Base-by-base conservation (phyloP, 225 moss, liverwort and hornwort genomes). In the Lunularia cruciata region DNA sequence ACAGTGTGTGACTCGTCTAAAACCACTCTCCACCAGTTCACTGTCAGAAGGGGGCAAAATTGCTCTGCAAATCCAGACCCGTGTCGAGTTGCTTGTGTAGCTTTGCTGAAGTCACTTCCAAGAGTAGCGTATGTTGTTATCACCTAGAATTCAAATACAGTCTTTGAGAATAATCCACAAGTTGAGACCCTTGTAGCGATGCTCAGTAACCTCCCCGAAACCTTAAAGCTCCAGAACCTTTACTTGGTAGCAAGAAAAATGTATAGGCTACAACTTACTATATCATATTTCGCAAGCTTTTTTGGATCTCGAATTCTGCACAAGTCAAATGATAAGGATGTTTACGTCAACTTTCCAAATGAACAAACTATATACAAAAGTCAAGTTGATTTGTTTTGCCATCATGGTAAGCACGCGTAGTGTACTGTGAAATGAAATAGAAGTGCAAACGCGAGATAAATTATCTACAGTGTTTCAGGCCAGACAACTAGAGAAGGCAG, bases 51-150 rank as follows among this genome's bases (percentile, higher is more conserved):
- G 46, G 96, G 96, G 53, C 96, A 96, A 68, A 90, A 92, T 31
- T 96, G 96, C 72, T 96, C 96, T 40, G 96, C 96, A 65, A 96
- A 96, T 72, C 87, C 90, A 59, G 96, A 90, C 45, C 96, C 96
- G 74, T 96, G 96, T 62, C 96, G 88, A 31, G 96, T 96, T 66
- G 96, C 92, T 69, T 96, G 96, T 63, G 96, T 96, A 32, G 96
- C 96, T 81, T 96, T 96, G 81, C 96, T 96, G 81, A 96, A 96
- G 69, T 96, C 96, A 72, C 96, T 96, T 77, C 96, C 96, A 62
- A 96, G 75, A 34, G 96, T 96, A 57, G 96, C 96, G 74, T 96
- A 96, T 42, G 96, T 96, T 56, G 96, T 96, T 64, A 96, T 96
- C 27, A 96, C 96, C 96, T 92, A 84, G 74, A 36, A 68, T 25